Evolutionary conservation across 257 asterid species (phyloP).

Genomic region (Nicotiana undulata): DNA sequence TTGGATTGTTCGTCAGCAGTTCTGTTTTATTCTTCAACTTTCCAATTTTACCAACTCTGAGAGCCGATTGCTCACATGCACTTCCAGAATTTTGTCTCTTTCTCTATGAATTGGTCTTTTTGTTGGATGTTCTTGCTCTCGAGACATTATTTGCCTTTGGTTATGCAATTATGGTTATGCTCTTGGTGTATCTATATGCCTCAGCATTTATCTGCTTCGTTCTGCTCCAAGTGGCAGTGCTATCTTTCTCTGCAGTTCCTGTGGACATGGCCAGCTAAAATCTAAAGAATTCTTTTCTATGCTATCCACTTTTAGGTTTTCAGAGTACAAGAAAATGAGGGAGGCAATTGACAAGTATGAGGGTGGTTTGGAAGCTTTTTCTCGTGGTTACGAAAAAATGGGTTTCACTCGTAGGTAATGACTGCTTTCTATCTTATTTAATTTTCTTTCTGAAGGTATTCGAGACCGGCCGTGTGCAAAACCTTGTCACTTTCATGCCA

Average conservation of each 20-base stretch:
- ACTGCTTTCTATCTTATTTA: slow-evolving; percentile 5
- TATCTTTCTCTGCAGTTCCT: not conserved
- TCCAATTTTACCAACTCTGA: not conserved
- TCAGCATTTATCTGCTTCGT: not conserved
- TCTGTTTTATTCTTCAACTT: not conserved
- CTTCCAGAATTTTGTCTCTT: not conserved
- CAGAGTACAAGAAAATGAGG: slow-evolving; percentile 67
- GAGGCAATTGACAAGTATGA: slow-evolving; percentile 79
- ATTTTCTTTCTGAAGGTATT: not conserved
- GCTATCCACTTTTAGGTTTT: slow-evolving; percentile 44
- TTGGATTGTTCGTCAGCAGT: not conserved
- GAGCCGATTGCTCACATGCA: not conserved
- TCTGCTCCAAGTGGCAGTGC: not conserved
- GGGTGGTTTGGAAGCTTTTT: slow-evolving; percentile 87
- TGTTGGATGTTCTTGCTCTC: not conserved
- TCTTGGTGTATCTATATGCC: not conserved
- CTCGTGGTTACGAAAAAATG: slow-evolving; percentile 92
- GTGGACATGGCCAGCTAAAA: not conserved
- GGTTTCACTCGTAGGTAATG: slow-evolving; percentile 88
- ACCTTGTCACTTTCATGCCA: not conserved
- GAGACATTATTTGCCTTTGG: not conserved
- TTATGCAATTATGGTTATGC: not conserved
- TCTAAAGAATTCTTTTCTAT: not conserved
- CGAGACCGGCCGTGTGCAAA: not conserved
- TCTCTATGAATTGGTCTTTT: not conserved